Conservation (phyloP, 2,329 filamentous ascomycete genomes). For the Aplosporella prunicola region DNA sequence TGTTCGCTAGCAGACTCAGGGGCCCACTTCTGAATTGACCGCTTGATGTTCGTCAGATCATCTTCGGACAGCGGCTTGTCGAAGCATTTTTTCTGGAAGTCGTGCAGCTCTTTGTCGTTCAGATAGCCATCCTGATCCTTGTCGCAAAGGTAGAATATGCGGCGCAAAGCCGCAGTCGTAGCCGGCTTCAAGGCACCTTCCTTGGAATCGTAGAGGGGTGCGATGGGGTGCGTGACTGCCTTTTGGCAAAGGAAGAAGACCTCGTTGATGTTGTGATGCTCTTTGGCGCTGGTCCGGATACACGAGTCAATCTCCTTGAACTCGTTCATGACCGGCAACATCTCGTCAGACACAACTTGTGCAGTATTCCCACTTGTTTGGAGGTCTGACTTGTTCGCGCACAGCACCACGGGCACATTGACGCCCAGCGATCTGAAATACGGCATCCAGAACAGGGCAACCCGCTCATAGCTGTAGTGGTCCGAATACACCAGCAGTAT, state of each 20-base stretch:
- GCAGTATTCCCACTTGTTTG: slow-evolving; percentile 63
- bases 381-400: slow-evolving; percentile 95
- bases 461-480: slow-evolving; percentile 96
- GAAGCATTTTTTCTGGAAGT: slow-evolving; percentile 87
- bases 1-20: slow-evolving; percentile 53
- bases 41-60: slow-evolving; percentile 85
- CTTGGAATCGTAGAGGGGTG: slow-evolving; percentile 93
- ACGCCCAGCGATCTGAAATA: slow-evolving; percentile 97
- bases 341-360: slow-evolving; percentile 89
- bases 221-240: slow-evolving; percentile 92
- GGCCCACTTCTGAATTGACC: slow-evolving; percentile 63
- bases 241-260: slow-evolving; percentile 98
- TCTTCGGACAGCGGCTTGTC: slow-evolving; percentile 72
- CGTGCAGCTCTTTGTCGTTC: slow-evolving; percentile 80
- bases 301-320: slow-evolving; percentile 99
- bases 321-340: slow-evolving; percentile 96
- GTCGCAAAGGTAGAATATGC: slow-evolving; percentile 93
- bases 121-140: slow-evolving; percentile 91
- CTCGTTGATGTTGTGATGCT: slow-evolving; percentile 86
- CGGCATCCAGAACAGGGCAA: slow-evolving; percentile 96
- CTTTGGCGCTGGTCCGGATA: slow-evolving; percentile 84
- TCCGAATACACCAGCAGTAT: slow-evolving; percentile 96
- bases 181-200: slow-evolving; percentile 78
- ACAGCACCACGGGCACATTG: slow-evolving; percentile 93
- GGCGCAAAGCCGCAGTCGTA: slow-evolving; percentile 73